These are phyloP conservation scores for Globisporangium middletonii DNA, from an alignment of 352 stramenopile species.

Conservation along the genomic window DNA sequence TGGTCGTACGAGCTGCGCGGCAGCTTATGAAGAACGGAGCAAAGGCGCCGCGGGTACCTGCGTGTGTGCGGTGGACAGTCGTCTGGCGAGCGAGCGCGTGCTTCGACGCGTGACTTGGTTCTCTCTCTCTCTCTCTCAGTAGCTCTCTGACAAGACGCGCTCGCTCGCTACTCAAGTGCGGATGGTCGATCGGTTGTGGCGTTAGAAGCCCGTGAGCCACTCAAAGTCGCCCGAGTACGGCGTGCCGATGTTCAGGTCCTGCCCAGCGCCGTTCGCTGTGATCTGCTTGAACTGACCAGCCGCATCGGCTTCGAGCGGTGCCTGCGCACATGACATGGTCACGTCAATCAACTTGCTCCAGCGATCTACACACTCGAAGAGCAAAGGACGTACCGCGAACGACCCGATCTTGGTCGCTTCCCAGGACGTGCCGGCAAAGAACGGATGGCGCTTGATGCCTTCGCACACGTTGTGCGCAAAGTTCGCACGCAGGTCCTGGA, in stretches of 20 bases:
- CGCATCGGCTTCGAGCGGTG: slow-evolving; percentile 66
- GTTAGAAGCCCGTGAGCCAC: slow-evolving; percentile 75
- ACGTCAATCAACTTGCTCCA: background rate
- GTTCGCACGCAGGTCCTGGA: slow-evolving; percentile 36
- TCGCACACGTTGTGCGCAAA: slow-evolving; percentile 46
- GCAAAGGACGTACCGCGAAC: slow-evolving; percentile 49
- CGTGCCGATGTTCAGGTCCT: slow-evolving; percentile 67
- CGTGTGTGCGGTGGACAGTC: background rate
- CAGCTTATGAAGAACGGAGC: background rate
- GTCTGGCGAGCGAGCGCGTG: too few relatives aligned
- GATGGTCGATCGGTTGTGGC: background rate
- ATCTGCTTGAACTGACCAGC: slow-evolving; percentile 71
- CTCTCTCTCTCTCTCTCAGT: background rate
- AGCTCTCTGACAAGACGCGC: slow-evolving; percentile 1
- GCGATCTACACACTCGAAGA: background rate
- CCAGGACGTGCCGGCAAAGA: slow-evolving; percentile 81
- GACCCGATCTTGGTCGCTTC: slow-evolving; percentile 75
- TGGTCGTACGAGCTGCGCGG: background rate
- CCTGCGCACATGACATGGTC: slow-evolving; percentile 22
- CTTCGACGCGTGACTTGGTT: background rate
- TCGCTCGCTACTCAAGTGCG: slow-evolving; percentile 1
- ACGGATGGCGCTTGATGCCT: slow-evolving; percentile 73
- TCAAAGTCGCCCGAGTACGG: slow-evolving; percentile 64
- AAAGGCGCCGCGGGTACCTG: background rate
- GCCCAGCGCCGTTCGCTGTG: slow-evolving; percentile 30